Percentiles rank a stretch among this genome's conserved stretches.
These are phyloP conservation scores for Puya raimondii DNA, from an alignment of 176 grass and related monocot genomes.

Conservation along the genomic window DNA sequence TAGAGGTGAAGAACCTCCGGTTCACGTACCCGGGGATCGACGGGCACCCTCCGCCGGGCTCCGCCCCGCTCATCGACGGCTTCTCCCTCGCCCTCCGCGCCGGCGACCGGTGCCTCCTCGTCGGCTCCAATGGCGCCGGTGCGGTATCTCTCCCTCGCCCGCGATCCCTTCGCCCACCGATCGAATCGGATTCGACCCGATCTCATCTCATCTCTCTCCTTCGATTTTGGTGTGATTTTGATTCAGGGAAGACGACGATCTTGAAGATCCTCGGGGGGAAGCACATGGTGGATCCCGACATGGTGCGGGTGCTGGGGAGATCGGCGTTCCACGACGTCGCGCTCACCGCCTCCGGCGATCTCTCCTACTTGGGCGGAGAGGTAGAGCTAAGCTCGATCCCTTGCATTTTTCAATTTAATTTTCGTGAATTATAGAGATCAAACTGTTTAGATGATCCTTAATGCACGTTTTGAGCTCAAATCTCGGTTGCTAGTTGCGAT, in stretches of 20 bases:
- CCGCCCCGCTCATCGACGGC: constrained; percentile 62
- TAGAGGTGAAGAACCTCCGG: constrained; percentile 66
- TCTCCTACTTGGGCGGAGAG: constrained; percentile 90
- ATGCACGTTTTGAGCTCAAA: too few species aligned
- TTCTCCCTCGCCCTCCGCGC: constrained; percentile 61
- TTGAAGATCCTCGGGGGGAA: constrained; percentile 96
- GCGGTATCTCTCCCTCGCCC: background rate
- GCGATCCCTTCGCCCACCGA: background rate
- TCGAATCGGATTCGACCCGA: background rate
- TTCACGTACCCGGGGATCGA: constrained; percentile 96
- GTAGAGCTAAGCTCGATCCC: constrained; percentile 15
- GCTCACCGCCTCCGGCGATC: constrained; percentile 80
- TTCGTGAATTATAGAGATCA: too few species aligned
- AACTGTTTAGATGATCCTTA: too few species aligned
- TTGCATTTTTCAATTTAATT: too few species aligned
- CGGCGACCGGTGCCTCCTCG: constrained; percentile 72
- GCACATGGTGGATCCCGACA: constrained; percentile 97
- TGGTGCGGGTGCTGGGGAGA: constrained; percentile 72
- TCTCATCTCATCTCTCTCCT: background rate
- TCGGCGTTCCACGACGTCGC: constrained; percentile 89
- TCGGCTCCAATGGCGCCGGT: constrained; percentile 95
- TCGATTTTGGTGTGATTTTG: constrained; percentile 1
- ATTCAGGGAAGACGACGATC: constrained; percentile 84
- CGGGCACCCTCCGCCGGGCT: constrained; percentile 70
- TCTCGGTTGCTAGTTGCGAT: too few species aligned